Percentiles rank a stretch among this genome's conserved stretches.
These are phyloP conservation scores for Kodamaea nitidulidarum DNA, from an alignment of 805 yeast species.

Conservation along the genomic window DNA sequence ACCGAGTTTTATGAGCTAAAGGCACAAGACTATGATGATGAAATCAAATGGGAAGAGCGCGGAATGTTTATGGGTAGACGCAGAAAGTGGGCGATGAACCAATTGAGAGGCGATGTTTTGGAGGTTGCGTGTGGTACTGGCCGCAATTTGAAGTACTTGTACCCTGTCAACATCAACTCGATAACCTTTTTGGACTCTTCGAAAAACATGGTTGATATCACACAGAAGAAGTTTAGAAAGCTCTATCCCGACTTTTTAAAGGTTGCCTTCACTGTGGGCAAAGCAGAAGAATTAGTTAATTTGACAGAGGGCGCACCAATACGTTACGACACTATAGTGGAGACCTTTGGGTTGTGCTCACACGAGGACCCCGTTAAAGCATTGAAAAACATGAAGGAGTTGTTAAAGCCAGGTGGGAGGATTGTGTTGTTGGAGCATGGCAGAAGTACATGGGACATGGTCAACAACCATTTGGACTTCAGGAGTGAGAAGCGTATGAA, in stretches of 20 bases:
- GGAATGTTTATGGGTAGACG: slow-evolving; percentile 57
- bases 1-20: slow-evolving; percentile 72
- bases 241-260: slow-evolving; percentile 61
- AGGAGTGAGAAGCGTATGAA: slow-evolving; percentile 79
- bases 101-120: slow-evolving; percentile 80
- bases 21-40: slow-evolving; percentile 78
- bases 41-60: slow-evolving; percentile 70
- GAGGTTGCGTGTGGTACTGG: slow-evolving; percentile 98
- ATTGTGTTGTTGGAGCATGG: slow-evolving; percentile 90
- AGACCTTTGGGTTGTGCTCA: slow-evolving; percentile 93
- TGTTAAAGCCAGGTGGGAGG: slow-evolving; percentile 87
- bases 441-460: slow-evolving; percentile 70
- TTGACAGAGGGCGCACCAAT: slow-evolving; percentile 45
- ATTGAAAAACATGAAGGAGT: slow-evolving; percentile 61
- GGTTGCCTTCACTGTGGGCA: slow-evolving; percentile 86
- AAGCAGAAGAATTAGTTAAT: slow-evolving; percentile 73
- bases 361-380: slow-evolving; percentile 90
- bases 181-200: slow-evolving; percentile 87
- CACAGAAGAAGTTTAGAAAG: slow-evolving; percentile 68
- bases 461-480: slow-evolving; percentile 76
- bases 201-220: slow-evolving; percentile 74
- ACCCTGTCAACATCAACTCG: slow-evolving; percentile 57
- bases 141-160: slow-evolving; percentile 75
- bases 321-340: slow-evolving; percentile 86
- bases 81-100: slow-evolving; percentile 76